A percentile compares a stretch with the other conserved stretches of the same genome.
These are phyloP conservation scores for Solidago caesia DNA, from an alignment of 129 eudicot genomes.

Conservation along the genomic window DNA sequence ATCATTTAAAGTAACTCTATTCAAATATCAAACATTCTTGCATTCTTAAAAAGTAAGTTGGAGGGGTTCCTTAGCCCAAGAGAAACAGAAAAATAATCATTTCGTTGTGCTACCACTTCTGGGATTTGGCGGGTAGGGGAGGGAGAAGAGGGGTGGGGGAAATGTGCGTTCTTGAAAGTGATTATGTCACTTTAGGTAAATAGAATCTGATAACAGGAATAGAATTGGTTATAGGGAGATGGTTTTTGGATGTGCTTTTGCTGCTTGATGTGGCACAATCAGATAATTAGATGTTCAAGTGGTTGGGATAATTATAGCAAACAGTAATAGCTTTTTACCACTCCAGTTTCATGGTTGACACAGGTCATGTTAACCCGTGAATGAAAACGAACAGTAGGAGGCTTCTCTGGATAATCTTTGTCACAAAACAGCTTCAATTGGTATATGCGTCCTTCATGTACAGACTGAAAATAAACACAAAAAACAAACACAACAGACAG, in stretches of 20 bases:
- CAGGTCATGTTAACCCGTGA: constrained; percentile 81
- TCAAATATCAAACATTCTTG: neutral
- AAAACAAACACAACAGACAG: neutral
- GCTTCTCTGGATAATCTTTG: constrained; percentile 96
- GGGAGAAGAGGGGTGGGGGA: no score
- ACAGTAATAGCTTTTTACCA: constrained; percentile 38
- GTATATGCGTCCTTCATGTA: constrained; percentile 86
- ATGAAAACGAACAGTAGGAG: constrained; percentile 82
- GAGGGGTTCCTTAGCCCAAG: no score
- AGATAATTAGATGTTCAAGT: neutral
- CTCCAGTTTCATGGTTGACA: constrained; percentile 87
- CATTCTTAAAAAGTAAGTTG: neutral
- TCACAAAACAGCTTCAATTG: constrained; percentile 91
- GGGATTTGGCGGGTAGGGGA: no score
- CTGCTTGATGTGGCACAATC: neutral
- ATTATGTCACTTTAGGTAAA: neutral
- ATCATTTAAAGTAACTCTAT: neutral
- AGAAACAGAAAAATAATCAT: neutral
- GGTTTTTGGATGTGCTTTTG: neutral
- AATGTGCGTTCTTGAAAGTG: neutral
- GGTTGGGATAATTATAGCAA: neutral
- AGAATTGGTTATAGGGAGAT: neutral
- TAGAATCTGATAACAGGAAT: neutral
- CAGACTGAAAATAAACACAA: constrained; percentile 50
- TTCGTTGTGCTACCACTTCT: neutral